Percentiles rank a stretch among this genome's conserved stretches.
These are phyloP conservation scores for Sextonia rubra DNA, from an alignment of 164 flowering plant genomes.

Conservation along the genomic window DNA sequence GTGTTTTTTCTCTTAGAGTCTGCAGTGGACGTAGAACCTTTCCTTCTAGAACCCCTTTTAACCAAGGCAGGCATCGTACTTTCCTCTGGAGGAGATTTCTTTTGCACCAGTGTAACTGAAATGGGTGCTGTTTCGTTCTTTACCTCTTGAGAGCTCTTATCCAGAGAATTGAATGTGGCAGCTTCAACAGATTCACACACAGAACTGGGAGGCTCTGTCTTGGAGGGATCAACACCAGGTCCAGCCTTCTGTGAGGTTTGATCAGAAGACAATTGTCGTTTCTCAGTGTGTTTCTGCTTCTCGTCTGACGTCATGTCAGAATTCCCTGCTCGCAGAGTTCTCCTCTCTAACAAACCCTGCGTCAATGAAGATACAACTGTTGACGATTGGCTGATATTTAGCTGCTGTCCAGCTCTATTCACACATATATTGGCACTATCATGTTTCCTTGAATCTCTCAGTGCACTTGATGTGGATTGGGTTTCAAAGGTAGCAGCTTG, in stretches of 20 bases:
- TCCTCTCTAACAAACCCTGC: slow-evolving; percentile 26
- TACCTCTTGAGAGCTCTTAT: slow-evolving; percentile 13
- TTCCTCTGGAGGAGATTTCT: slow-evolving; percentile 19
- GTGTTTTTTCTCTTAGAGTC: background rate
- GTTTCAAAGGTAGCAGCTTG: background rate
- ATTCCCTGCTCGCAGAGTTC: slow-evolving; percentile 22
- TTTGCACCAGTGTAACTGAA: slow-evolving; percentile 8
- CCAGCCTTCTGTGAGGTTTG: slow-evolving; percentile 3
- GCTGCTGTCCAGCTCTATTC: slow-evolving; percentile 12
- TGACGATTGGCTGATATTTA: slow-evolving; percentile 13
- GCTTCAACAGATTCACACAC: slow-evolving; percentile 11
- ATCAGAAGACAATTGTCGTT: slow-evolving; percentile 9
- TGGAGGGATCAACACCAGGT: slow-evolving; percentile 8
- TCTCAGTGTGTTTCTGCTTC: slow-evolving; percentile 11
- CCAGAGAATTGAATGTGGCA: slow-evolving; percentile 3
- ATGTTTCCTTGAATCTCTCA: background rate
- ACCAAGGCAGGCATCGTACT: slow-evolving; percentile 13
- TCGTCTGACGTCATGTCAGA: slow-evolving; percentile 4
- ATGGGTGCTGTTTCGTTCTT: slow-evolving; percentile 7
- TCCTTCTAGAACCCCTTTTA: slow-evolving; percentile 18
- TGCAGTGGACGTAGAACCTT: slow-evolving; percentile 8
- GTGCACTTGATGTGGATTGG: slow-evolving; percentile 1
- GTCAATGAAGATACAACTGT: slow-evolving; percentile 21
- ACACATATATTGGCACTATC: slow-evolving; percentile 3
- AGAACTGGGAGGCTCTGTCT: background rate